Percentiles rank a stretch among this genome's conserved stretches.
Evolutionary conservation across 2,329 filamentous ascomycete species (phyloP).

Genomic region (Purpureocillium lavendulum): DNA sequence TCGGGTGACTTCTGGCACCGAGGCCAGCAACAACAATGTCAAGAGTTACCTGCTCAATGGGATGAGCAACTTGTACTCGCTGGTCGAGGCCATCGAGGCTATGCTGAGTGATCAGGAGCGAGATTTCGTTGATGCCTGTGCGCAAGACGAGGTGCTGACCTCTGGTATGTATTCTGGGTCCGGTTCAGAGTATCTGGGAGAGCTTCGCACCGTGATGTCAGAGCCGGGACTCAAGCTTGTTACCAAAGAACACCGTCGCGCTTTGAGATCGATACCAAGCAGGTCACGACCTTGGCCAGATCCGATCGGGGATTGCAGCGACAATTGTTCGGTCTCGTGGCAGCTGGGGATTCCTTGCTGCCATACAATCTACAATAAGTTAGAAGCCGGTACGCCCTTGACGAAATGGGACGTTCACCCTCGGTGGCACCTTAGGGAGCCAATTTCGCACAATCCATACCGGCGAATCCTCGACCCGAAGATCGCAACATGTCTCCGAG

Average conservation of each 20-base stretch:
- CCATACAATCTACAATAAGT: constrained; percentile 1
- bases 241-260: not conserved
- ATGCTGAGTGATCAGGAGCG: not conserved
- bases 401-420: constrained; percentile 2
- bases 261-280: not conserved
- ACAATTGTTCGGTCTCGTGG: not conserved
- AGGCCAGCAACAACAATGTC: not conserved
- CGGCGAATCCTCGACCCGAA: constrained; percentile 5
- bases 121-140: not conserved
- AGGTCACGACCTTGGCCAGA: not conserved
- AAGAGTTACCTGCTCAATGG: not conserved
- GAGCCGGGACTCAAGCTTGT: not conserved
- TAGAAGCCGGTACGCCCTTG: not conserved
- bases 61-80: not conserved
- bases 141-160: constrained; percentile 1
- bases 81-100: not conserved
- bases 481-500: not conserved
- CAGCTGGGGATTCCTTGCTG: not conserved
- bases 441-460: constrained; percentile 1
- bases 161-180: not conserved
- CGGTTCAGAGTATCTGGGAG: not conserved
- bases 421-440: constrained; percentile 4
- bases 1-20: not conserved
- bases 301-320: not conserved
- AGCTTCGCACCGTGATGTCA: not conserved